phyloP scores from a whole-genome alignment of 768 basidiomycete species.

The Russula olivacea region DNA sequence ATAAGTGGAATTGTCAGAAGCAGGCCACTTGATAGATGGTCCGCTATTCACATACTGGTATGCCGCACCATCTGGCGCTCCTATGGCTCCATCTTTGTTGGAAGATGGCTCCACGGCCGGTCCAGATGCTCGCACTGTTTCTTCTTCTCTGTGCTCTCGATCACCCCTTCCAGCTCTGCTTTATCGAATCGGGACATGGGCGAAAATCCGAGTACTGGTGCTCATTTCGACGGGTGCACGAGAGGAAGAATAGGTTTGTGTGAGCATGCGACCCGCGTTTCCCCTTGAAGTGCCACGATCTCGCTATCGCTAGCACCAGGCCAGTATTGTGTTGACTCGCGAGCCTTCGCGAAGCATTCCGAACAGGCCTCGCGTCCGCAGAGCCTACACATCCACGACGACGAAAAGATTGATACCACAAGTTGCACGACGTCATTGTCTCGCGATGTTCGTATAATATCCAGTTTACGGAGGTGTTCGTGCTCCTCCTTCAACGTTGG shows the following conservation, averaged over 20 bases:
- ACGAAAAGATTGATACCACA: constrained; percentile 90
- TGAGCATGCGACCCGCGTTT: constrained; percentile 56
- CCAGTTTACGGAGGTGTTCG: constrained; percentile 48
- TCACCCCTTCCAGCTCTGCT: constrained; percentile 56
- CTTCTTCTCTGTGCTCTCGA: constrained; percentile 58
- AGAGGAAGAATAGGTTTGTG: constrained; percentile 66
- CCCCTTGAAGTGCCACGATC: constrained; percentile 43
- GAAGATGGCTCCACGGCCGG: neutral
- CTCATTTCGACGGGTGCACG: constrained; percentile 65
- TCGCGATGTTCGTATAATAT: constrained; percentile 64
- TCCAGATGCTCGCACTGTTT: constrained; percentile 12
- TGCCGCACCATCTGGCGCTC: neutral
- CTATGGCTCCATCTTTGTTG: neutral
- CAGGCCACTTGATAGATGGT: too few species aligned
- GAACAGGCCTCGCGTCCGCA: constrained; percentile 89
- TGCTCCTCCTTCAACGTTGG: constrained; percentile 62
- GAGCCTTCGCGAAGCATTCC: constrained; percentile 71
- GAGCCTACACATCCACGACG: constrained; percentile 83
- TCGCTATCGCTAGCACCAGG: constrained; percentile 44
- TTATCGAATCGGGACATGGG: constrained; percentile 74
- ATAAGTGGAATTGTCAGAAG: neutral
- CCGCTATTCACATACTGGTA: neutral
- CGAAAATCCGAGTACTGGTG: constrained; percentile 58
- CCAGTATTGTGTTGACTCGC: constrained; percentile 52
- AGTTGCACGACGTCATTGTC: constrained; percentile 79